Evolutionary conservation across 164 flowering plant species (phyloP).

Genomic region (Kingdonia uniflora): DNA sequence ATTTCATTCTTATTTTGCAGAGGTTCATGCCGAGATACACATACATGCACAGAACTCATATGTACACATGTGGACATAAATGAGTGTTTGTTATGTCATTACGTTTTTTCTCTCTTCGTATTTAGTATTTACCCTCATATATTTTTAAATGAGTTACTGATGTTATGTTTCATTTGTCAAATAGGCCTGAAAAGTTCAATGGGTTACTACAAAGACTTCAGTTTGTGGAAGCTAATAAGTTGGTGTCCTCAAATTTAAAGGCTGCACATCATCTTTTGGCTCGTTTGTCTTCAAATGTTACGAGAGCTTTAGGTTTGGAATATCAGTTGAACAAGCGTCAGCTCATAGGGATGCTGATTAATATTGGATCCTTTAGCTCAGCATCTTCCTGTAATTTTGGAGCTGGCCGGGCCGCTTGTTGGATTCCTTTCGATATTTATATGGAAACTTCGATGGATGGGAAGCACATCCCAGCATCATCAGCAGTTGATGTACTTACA

Average conservation of each 20-base stretch:
- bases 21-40: no score
- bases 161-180: slow-evolving; percentile 10
- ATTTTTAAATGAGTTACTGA: slow-evolving; percentile 14
- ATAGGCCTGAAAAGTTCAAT: slow-evolving; percentile 54
- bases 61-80: no score
- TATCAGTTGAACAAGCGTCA: slow-evolving; percentile 39
- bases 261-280: slow-evolving; percentile 25
- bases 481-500: slow-evolving; percentile 40
- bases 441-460: slow-evolving; percentile 69
- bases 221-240: slow-evolving; percentile 34
- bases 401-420: slow-evolving; percentile 40
- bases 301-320: slow-evolving; percentile 28
- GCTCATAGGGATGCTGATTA: slow-evolving; percentile 35
- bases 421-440: slow-evolving; percentile 58
- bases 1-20: no score
- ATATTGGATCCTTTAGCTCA: slow-evolving; percentile 29
- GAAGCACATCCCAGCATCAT: slow-evolving; percentile 41
- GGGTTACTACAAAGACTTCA: slow-evolving; percentile 45
- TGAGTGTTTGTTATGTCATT: no score
- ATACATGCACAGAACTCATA: no score
- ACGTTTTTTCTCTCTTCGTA: no score
- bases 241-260: slow-evolving; percentile 24
- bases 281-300: slow-evolving; percentile 34
- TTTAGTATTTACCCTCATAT: no score
- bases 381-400: slow-evolving; percentile 23